A percentile compares a stretch with the other conserved stretches of the same genome.
Conservation (phyloP, 176 grass and related monocot species). For the Zizania latifolia region DNA sequence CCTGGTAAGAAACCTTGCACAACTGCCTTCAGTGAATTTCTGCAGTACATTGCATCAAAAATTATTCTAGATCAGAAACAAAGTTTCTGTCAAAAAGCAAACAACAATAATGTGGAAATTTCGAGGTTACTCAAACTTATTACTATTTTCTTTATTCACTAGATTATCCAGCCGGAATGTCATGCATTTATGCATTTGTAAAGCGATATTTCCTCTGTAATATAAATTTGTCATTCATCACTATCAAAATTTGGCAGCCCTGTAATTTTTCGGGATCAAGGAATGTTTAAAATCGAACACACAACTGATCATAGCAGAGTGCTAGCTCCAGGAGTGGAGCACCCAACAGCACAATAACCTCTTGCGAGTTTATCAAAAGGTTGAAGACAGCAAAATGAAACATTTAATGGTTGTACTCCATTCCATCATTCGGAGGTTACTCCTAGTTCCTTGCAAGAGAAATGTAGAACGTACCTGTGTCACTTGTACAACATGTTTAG, state of each 20-base stretch:
- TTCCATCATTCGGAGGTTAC: background rate
- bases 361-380: background rate
- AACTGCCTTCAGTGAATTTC: conserved; percentile 68
- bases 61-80: conserved; percentile 12
- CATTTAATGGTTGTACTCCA: background rate
- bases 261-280: background rate
- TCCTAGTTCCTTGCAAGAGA: background rate
- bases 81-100: background rate
- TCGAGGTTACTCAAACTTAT: background rate
- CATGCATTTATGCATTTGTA: background rate
- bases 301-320: background rate
- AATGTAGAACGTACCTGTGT: background rate
- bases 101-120: background rate
- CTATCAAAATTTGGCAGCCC: background rate
- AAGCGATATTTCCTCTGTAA: background rate
- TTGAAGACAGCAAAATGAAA: background rate
- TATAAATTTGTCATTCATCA: background rate
- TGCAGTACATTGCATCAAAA: conserved; percentile 39
- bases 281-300: background rate
- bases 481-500: background rate
- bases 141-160: background rate
- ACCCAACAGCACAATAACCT: background rate
- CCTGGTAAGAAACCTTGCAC: conserved; percentile 96
- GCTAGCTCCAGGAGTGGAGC: background rate
- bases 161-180: background rate